Base-by-base conservation (phyloP, 2,329 filamentous ascomycete genomes). In the Pezicula neosporulosa region DNA sequence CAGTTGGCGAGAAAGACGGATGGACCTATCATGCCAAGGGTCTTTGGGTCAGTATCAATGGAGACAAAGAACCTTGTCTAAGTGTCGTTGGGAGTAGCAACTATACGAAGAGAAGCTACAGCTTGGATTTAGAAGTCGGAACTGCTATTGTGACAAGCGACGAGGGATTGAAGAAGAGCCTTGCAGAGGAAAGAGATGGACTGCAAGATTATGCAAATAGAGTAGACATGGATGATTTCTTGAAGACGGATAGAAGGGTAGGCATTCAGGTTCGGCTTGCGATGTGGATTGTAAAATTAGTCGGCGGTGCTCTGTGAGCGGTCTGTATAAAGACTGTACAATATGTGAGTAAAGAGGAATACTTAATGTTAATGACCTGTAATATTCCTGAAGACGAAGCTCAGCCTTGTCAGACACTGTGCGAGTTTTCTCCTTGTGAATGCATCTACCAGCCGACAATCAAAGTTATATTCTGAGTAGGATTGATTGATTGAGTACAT, bases 21-120 rank as follows among this genome's bases (percentile, higher is more conserved):
- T 99, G 95, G 94, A 97, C 93, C 0, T 99, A 99, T 69, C 94
- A 99, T 63, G 94, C 94, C 44, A 99, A 99, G 70, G 94, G 94
- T 0, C 76, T 97, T 2, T 97, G 93, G 93, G 78, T 97, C 24
- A 90, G 89, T 0, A 76, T 93, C 49, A 82, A 87, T 0, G 74
- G 77, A 2, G 80, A 86, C 44, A 68, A 76, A 35, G 73, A 84
- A 19, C 91, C 91, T 0, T 85, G 86, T 44, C 77, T 97, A 50
- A 95, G 86, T 30, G 77, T 97, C 16, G 81, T 99, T 1, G 94
- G 94, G 1, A 95, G 89, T 66, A 94, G 88, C 9, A 99, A 99
- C 66, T 99, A 97, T 70, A 99, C 94, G 0, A 92, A 94, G 68
- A 79, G 94, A 44, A 95, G 90, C 65, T 97, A 99, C 70, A 86